A percentile compares a stretch with the other conserved stretches of the same genome.
Conservation (phyloP, 2,329 filamentous ascomycete genomes). For the Stagonosporopsis vannaccii region DNA sequence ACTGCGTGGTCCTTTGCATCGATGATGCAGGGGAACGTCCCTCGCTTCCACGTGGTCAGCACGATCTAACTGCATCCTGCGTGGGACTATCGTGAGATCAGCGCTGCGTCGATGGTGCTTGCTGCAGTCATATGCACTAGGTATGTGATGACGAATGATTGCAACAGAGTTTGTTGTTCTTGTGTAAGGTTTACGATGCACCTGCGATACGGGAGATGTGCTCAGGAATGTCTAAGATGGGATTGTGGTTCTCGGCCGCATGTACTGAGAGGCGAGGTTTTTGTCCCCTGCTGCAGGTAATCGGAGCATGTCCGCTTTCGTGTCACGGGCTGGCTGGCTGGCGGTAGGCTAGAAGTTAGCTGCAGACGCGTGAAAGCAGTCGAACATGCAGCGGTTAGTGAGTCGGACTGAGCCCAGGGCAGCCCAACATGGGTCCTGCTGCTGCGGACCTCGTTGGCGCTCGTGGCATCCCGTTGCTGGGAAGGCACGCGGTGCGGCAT, state of each 20-base stretch:
- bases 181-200: neutral
- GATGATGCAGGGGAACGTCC: constrained; percentile 13
- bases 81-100: constrained; percentile 2
- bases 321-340: constrained; percentile 11
- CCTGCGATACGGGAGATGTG: neutral
- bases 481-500: neutral
- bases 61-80: constrained; percentile 10
- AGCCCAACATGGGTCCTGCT: too few species aligned
- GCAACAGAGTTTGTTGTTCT: neutral
- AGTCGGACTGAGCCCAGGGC: too few species aligned
- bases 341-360: constrained; percentile 21
- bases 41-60: constrained; percentile 20
- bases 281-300: constrained; percentile 1
- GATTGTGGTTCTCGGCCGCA: neutral
- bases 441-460: neutral
- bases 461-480: neutral
- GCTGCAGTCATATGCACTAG: neutral
- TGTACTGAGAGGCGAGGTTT: neutral
- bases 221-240: neutral
- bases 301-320: constrained; percentile 7
- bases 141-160: neutral
- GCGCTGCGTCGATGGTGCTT: neutral
- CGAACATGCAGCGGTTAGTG: constrained; percentile 20
- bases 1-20: constrained; percentile 15
- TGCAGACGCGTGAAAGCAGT: constrained; percentile 25